A percentile compares a stretch with the other conserved stretches of the same genome.
These are phyloP conservation scores for Lepidium campestre DNA, from an alignment of 441 rosid genomes.

Conservation along the genomic window DNA sequence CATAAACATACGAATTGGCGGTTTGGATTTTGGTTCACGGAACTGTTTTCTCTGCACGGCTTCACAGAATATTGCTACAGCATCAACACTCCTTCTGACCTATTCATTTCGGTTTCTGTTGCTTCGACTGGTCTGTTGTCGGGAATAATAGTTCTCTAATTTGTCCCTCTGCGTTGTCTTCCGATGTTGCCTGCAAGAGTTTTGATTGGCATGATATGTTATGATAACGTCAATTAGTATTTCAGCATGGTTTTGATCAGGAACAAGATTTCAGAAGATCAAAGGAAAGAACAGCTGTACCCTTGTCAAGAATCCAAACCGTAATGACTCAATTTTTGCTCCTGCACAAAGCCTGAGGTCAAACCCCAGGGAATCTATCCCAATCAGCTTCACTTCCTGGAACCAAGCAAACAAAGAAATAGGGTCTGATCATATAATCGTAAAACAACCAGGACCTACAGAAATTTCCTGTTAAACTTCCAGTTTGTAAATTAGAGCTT, in stretches of 20 bases:
- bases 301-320: slow-evolving; percentile 65
- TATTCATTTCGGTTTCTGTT: slow-evolving; percentile 34
- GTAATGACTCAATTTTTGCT: slow-evolving; percentile 64
- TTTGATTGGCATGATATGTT: neutral
- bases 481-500: neutral
- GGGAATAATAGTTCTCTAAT: slow-evolving; percentile 64
- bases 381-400: slow-evolving; percentile 65
- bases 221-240: neutral
- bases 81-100: slow-evolving; percentile 40
- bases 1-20: neutral
- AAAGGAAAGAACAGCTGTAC: slow-evolving; percentile 29
- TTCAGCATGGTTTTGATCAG: neutral
- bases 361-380: slow-evolving; percentile 79
- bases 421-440: neutral
- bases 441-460: neutral
- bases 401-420: neutral
- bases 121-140: slow-evolving; percentile 23
- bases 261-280: neutral
- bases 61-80: neutral
- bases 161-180: slow-evolving; percentile 67
- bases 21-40: slow-evolving; percentile 15
- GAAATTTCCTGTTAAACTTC: neutral
- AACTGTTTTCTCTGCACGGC: neutral
- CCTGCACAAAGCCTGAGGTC: slow-evolving; percentile 82
- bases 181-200: slow-evolving; percentile 76